These are phyloP conservation scores for Barbarea vulgaris DNA, from an alignment of 345 rosid genomes.

Conservation along the genomic window DNA sequence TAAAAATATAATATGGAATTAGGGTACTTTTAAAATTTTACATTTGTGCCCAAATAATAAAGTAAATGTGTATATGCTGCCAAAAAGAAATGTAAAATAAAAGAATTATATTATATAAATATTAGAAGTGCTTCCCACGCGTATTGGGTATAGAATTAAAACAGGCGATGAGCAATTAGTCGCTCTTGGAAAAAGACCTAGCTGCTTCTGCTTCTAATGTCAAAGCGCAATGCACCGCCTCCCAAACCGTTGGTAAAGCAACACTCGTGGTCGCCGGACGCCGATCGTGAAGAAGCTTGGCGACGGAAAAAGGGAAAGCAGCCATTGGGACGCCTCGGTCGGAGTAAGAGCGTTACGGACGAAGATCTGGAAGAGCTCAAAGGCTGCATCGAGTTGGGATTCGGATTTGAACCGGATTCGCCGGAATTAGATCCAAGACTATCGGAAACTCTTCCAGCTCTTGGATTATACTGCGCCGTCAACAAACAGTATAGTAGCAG, in stretches of 20 bases:
- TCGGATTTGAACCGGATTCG: slow-evolving; percentile 70
- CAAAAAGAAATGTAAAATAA: no score
- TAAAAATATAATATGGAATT: background rate
- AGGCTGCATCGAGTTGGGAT: slow-evolving; percentile 84
- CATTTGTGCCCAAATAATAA: background rate
- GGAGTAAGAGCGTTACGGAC: slow-evolving; percentile 65
- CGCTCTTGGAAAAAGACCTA: slow-evolving; percentile 16
- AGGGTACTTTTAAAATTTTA: background rate
- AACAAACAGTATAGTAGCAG: slow-evolving; percentile 58
- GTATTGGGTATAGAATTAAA: slow-evolving; percentile 18
- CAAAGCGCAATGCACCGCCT: slow-evolving; percentile 39
- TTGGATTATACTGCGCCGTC: slow-evolving; percentile 72
- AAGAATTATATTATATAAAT: background rate
- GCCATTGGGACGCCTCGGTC: slow-evolving; percentile 6
- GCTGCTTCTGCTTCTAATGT: slow-evolving; percentile 18
- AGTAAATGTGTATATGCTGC: background rate
- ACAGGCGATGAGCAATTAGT: background rate
- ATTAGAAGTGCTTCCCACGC: slow-evolving; percentile 33
- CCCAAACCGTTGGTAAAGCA: slow-evolving; percentile 56
- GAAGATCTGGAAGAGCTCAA: slow-evolving; percentile 85
- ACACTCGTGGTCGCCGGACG: slow-evolving; percentile 82
- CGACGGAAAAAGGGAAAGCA: slow-evolving; percentile 48
- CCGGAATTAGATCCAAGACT: slow-evolving; percentile 70
- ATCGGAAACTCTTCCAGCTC: slow-evolving; percentile 70
- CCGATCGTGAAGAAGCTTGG: slow-evolving; percentile 79